A percentile compares a stretch with the other conserved stretches of the same genome.
phyloP scores from a whole-genome alignment of 139 green algal species.

The Chlamydomonas sp. region DNA sequence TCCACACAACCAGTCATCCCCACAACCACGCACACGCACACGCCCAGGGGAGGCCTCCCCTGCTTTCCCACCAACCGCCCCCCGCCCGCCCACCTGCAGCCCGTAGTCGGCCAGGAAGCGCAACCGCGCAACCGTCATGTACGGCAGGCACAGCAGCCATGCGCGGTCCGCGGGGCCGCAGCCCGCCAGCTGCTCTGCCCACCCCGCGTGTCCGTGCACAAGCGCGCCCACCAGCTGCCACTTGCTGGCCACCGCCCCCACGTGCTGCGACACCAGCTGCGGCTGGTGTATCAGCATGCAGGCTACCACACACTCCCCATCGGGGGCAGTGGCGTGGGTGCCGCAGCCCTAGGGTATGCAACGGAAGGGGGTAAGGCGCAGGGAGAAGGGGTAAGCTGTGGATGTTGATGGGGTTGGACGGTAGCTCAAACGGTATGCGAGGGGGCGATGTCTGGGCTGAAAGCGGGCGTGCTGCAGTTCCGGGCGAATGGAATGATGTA shows the following conservation, averaged over 20 bases:
- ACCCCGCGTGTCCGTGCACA: neutral
- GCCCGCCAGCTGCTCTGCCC: neutral
- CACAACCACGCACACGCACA: neutral
- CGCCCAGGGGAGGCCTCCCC: neutral
- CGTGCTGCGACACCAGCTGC: neutral
- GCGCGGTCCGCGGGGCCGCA: neutral
- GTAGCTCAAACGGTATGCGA: too few relatives aligned
- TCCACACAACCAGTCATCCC: neutral
- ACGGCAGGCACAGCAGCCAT: slow-evolving; percentile 2
- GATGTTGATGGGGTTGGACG: too few relatives aligned
- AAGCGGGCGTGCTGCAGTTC: too few relatives aligned
- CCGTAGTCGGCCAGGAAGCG: slow-evolving; percentile 9
- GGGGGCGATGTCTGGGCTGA: too few relatives aligned
- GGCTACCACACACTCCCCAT: neutral
- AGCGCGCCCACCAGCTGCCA: neutral
- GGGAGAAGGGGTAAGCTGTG: too few relatives aligned
- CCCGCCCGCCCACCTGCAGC: neutral
- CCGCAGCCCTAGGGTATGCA: neutral
- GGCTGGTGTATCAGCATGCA: slow-evolving; percentile 7
- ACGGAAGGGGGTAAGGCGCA: too few relatives aligned
- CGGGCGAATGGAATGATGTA: too few relatives aligned
- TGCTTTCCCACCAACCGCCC: neutral
- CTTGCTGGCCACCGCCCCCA: neutral
- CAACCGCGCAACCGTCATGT: slow-evolving; percentile 1
- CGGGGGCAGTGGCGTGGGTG: neutral